Evolutionary conservation across 306 rosid species (phyloP).

Genomic region (Adenanthera pavonina): DNA sequence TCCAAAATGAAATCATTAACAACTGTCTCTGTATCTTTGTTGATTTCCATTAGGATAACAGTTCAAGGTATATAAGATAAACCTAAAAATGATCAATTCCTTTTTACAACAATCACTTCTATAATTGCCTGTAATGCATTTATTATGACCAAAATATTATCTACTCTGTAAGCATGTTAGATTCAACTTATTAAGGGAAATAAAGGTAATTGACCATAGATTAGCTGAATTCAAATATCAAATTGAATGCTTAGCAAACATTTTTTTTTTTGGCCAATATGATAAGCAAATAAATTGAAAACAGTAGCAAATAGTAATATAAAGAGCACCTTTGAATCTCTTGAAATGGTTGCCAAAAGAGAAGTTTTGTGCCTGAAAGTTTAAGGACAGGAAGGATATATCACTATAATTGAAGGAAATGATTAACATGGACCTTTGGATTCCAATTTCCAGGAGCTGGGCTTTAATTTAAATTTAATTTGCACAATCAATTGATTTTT

Average conservation of each 20-base stretch:
- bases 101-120: slow-evolving; percentile 8
- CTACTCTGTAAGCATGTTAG: not conserved
- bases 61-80: not conserved
- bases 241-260: slow-evolving; percentile 5
- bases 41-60: slow-evolving; percentile 16
- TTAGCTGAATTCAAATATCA: not conserved
- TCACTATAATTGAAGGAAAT: slow-evolving; percentile 35
- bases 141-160: not conserved
- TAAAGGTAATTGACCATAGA: not conserved
- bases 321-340: slow-evolving; percentile 74
- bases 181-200: not conserved
- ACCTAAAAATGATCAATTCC: slow-evolving; percentile 8
- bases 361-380: slow-evolving; percentile 75
- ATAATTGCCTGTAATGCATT: slow-evolving; percentile 5
- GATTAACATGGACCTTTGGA: not conserved
- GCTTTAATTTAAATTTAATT: not conserved
- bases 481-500: not conserved
- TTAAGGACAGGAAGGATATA: slow-evolving; percentile 36
- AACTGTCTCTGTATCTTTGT: slow-evolving; percentile 15
- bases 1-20: not conserved
- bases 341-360: slow-evolving; percentile 77
- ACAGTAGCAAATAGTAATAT: slow-evolving; percentile 12
- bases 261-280: not conserved
- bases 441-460: slow-evolving; percentile 12
- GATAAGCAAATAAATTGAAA: slow-evolving; percentile 15